A percentile compares a stretch with the other conserved stretches of the same genome.
Conservation (phyloP, 176 grass and related monocot species). For the Oryza meyeriana region DNA sequence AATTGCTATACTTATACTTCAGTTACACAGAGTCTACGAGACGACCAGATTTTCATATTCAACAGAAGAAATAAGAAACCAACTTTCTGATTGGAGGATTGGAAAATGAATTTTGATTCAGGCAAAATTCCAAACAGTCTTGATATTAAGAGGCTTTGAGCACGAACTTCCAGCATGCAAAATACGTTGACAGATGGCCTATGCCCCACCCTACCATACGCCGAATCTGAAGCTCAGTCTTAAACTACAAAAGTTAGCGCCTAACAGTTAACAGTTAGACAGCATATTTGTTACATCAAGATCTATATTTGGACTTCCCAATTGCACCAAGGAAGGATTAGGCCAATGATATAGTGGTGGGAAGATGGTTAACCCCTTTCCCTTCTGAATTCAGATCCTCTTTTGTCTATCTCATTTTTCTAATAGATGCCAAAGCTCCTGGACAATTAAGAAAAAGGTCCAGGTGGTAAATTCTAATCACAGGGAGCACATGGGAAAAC, state of each 20-base stretch:
- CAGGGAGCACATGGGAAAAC: not conserved
- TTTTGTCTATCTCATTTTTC: not conserved
- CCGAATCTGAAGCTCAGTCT: not conserved
- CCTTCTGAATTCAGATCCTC: not conserved
- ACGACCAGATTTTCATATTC: too few species aligned
- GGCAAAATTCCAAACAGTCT: not conserved
- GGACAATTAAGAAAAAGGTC: not conserved
- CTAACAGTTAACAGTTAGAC: not conserved
- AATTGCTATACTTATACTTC: too few species aligned
- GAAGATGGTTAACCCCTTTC: not conserved
- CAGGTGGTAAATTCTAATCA: not conserved
- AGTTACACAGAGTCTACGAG: not conserved
- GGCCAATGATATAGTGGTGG: not conserved
- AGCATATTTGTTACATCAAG: not conserved
- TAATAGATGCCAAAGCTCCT: not conserved
- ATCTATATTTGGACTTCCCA: not conserved
- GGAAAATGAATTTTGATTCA: not conserved
- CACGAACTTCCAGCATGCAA: not conserved
- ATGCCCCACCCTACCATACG: not conserved
- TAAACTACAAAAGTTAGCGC: not conserved
- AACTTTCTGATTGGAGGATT: not conserved
- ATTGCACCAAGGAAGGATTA: not conserved
- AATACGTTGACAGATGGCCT: not conserved
- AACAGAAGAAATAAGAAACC: not conserved
- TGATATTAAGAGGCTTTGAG: not conserved